Base-by-base conservation (phyloP, 1,139 yeast species). In the Yamadazyma kanchanaburiensis region DNA sequence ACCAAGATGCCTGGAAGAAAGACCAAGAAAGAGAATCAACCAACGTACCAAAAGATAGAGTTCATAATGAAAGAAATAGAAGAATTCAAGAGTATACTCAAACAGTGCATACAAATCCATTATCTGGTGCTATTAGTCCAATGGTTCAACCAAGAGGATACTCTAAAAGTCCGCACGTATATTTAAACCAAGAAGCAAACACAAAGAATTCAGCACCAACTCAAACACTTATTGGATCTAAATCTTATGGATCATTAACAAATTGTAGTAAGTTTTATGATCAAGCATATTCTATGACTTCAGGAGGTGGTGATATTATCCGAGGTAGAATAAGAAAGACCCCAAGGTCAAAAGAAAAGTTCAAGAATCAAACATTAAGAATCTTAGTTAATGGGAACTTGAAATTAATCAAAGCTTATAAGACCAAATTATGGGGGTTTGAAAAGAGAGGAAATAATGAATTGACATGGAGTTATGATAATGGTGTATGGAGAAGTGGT, bases 371-470 rank as follows among this genome's bases (percentile, higher is more conserved):
- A 45, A 81, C 94, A 0, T 64, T 85, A 39, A 66, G 96, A 39
- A 70, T 83, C 3, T 60, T 71, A 31, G 70, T 80, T 19, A 74
- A 78, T 43, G 84, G 87, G 5, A 71, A 71, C 13, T 61, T 79
- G 30, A 77, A 78, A 48, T 64, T 65, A 5, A 58, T 80, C 36
- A 76, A 75, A 46, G 64, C 80, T 39, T 70, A 68, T 46, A 85
- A 85, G 58, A 77, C 80, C 15, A 87, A 87, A 48, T 66, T 91
- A 25, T 91, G 98, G 98, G 97, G 97, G 7, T 67, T 77, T 37
- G 89, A 83, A 43, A 81, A 84, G 58, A 78, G 73, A 43, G 64
- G 72, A 3, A 52, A 69, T 1, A 68, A 73, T 25, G 91, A 81
- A 43, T 64, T 88, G 44, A 82, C 83, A 0, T 74, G 68, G 55